Evolutionary conservation across 306 rosid genomes (phyloP), one percentile per base, ranked within the genome.

Genomic region (Acacia acuminata): DNA sequence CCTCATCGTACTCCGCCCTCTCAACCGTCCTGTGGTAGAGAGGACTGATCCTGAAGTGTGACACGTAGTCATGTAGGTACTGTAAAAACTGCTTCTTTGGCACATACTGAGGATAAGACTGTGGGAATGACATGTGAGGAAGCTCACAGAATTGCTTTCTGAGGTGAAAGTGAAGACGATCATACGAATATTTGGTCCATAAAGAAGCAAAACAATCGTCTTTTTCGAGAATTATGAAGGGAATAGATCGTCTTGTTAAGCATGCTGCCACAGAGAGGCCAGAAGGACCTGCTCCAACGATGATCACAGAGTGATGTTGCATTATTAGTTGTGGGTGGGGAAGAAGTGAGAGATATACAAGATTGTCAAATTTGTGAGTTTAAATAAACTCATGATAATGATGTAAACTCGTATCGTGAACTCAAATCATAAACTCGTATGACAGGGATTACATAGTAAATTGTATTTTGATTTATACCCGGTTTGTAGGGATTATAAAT

Each of bases 91-190:
- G 76, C 2, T 81, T 70, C 69, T 83, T 90, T 3, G 98, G 78
- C 0, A 91, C 71, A 47, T 89, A 91, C 0, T 78, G 10, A 10
- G 98, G 94, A 10, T 11, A 90, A 10, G 84, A 73, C 0, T 80
- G 10, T 1, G 97, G 93, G 53, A 88, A 88, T 3, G 91, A 42
- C 80, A 82, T 85, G 79, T 84, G 91, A 0, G 97, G 97, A n/a
- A 90, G 93, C 77, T 84, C 78, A 12, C 94, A 94, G 42, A 82
- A 79, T 1, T 86, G 90, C 71, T 90, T 94, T 5, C 40, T 43
- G 47, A 94, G 91, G n/a, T 92, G 98, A n/a, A 88, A 89, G 32
- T 84, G 91, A 63, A 94, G 88, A 24, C 98, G 93, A 12, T 94
- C 94, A 34, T 94, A 94, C 0, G 98, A n/a, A 38, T 91, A 86